Conservation (phyloP, 148 eudicot species). For the Cornus florida region DNA sequence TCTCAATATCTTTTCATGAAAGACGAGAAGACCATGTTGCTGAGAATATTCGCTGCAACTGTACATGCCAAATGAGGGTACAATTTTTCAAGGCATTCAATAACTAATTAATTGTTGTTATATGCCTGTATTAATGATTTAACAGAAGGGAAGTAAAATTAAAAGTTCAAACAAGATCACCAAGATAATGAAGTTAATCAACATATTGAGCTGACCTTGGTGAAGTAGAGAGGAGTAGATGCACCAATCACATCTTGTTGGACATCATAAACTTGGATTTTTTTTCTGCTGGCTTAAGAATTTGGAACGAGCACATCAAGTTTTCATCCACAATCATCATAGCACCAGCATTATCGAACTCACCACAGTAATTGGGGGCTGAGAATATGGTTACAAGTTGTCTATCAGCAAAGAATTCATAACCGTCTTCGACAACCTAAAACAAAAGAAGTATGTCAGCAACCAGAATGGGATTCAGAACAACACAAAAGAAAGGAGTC, state of each 20-base stretch:
- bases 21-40: background rate
- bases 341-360: slow-evolving; percentile 82
- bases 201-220: slow-evolving; percentile 7
- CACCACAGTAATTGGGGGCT: slow-evolving; percentile 79
- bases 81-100: no score
- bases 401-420: slow-evolving; percentile 78
- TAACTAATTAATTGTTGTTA: no score
- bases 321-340: slow-evolving; percentile 75
- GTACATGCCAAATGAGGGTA: no score
- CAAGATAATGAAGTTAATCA: background rate
- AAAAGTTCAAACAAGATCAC: background rate
- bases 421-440: slow-evolving; percentile 83
- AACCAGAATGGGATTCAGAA: background rate
- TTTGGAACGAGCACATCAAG: slow-evolving; percentile 76
- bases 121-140: background rate
- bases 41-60: no score
- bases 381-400: slow-evolving; percentile 76
- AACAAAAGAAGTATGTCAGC: background rate
- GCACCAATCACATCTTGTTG: slow-evolving; percentile 50
- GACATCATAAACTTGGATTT: slow-evolving; percentile 62
- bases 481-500: background rate
- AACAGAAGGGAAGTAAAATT: background rate
- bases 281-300: slow-evolving; percentile 73
- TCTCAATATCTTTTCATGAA: background rate
- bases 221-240: background rate